These are phyloP conservation scores for Cucumis melo DNA, from an alignment of 306 rosid genomes.

Conservation along the genomic window DNA sequence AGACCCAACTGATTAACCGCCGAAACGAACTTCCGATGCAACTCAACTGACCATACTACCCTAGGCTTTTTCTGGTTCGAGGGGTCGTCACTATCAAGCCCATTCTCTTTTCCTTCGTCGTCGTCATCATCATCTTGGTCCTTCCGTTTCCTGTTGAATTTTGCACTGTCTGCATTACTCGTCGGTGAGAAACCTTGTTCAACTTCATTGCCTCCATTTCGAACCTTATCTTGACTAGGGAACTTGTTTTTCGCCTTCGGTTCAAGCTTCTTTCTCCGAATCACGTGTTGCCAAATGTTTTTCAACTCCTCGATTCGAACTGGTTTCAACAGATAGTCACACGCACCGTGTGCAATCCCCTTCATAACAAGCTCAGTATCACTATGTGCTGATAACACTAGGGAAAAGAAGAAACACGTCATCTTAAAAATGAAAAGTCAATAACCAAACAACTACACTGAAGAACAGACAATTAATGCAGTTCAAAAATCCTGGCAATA, in stretches of 20 bases:
- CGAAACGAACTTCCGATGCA: slow-evolving; percentile 59
- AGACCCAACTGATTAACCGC: slow-evolving; percentile 56
- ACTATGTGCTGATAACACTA: slow-evolving; percentile 71
- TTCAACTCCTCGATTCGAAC: slow-evolving; percentile 60
- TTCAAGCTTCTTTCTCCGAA: slow-evolving; percentile 47
- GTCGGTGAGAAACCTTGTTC: slow-evolving; percentile 19
- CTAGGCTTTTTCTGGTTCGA: slow-evolving; percentile 53
- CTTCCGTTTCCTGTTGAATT: slow-evolving; percentile 32
- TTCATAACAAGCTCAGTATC: slow-evolving; percentile 71
- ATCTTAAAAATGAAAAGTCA: background rate
- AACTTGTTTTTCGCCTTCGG: slow-evolving; percentile 25
- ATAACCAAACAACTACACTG: background rate
- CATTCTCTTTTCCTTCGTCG: slow-evolving; percentile 37
- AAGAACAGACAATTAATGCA: slow-evolving; percentile 2
- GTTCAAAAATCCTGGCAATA: background rate
- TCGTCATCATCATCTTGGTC: slow-evolving; percentile 45
- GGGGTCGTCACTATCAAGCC: slow-evolving; percentile 36
- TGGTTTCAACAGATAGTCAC: slow-evolving; percentile 77
- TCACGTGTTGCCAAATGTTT: slow-evolving; percentile 86
- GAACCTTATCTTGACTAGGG: slow-evolving; percentile 14
- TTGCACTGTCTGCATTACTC: slow-evolving; percentile 18
- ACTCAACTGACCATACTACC: slow-evolving; percentile 52
- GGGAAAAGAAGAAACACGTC: background rate
- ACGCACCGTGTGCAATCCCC: slow-evolving; percentile 73
- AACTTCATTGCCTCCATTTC: slow-evolving; percentile 13